phyloP scores from a whole-genome alignment of 768 basidiomycete species.

The Naganishia randhawae region DNA sequence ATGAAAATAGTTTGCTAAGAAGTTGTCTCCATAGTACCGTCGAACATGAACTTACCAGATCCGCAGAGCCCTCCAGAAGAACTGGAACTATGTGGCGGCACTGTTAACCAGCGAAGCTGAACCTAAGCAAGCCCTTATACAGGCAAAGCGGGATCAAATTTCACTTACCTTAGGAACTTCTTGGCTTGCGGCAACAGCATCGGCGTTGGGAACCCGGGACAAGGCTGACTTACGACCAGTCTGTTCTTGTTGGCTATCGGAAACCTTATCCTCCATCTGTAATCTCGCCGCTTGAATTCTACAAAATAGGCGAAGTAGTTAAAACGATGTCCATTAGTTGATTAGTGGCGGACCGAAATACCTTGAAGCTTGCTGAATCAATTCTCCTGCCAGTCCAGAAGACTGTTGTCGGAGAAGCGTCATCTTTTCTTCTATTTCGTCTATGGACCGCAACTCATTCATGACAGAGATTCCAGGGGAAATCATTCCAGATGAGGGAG shows the following conservation, averaged over 20 bases:
- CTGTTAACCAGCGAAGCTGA: neutral
- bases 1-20: neutral
- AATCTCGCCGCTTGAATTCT: conserved; percentile 9
- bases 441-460: conserved; percentile 8
- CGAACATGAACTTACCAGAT: neutral
- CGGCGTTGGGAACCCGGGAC: neutral
- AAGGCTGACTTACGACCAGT: neutral
- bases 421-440: conserved; percentile 15
- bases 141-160: neutral
- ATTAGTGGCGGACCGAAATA: neutral
- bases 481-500: conserved; percentile 1
- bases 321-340: neutral
- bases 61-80: conserved; percentile 5
- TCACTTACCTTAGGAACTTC: neutral
- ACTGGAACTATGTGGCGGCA: neutral
- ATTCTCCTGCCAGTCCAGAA: conserved; percentile 7
- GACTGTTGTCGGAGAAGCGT: conserved; percentile 8
- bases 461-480: neutral
- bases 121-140: neutral
- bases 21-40: no score
- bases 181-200: neutral
- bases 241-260: neutral
- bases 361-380: conserved; percentile 13
- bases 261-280: neutral
- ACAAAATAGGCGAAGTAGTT: neutral